Percentiles rank a stretch among this genome's conserved stretches.
Conservation (phyloP, 2,329 filamentous ascomycete genomes). For the Xylariales sp. region DNA sequence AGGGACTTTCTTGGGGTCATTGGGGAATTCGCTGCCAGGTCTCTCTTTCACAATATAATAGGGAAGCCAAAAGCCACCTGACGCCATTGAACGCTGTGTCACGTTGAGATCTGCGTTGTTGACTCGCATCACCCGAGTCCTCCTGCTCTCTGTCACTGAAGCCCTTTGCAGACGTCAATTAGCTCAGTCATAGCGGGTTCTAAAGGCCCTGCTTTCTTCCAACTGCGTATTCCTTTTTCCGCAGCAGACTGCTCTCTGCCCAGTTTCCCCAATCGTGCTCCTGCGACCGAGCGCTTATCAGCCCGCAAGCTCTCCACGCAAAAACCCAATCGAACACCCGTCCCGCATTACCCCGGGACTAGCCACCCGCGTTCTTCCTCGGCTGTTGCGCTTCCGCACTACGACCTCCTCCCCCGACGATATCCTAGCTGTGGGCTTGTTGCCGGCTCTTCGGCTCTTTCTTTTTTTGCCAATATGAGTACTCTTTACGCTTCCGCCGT, state of each 20-base stretch:
- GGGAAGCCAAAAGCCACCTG: too few species aligned
- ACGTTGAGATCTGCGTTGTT: too few species aligned
- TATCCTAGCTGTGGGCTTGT: slow-evolving; percentile 6
- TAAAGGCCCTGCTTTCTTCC: too few species aligned
- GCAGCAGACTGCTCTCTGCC: neutral
- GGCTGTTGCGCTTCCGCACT: slow-evolving; percentile 8
- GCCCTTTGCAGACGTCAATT: too few species aligned
- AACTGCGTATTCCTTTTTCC: too few species aligned
- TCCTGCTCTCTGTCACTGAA: too few species aligned
- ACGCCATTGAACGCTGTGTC: too few species aligned
- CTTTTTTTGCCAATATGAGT: slow-evolving; percentile 19
- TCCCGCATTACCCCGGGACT: slow-evolving; percentile 5
- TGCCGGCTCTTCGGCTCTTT: neutral
- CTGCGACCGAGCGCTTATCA: neutral
- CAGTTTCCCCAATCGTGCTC: neutral
- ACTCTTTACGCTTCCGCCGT: slow-evolving; percentile 17
- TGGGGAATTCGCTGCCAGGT: slow-evolving; percentile 4
- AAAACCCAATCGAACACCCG: slow-evolving; percentile 1
- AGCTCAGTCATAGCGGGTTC: too few species aligned
- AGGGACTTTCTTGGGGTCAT: too few species aligned
- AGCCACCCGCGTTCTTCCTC: slow-evolving; percentile 11
- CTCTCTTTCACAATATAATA: too few species aligned
- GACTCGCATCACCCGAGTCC: too few species aligned
- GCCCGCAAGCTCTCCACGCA: neutral
- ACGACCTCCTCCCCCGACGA: slow-evolving; percentile 2